A percentile compares a stretch with the other conserved stretches of the same genome.
Conservation (phyloP, 805 yeast species). For the Yarrowia phangngaensis region DNA sequence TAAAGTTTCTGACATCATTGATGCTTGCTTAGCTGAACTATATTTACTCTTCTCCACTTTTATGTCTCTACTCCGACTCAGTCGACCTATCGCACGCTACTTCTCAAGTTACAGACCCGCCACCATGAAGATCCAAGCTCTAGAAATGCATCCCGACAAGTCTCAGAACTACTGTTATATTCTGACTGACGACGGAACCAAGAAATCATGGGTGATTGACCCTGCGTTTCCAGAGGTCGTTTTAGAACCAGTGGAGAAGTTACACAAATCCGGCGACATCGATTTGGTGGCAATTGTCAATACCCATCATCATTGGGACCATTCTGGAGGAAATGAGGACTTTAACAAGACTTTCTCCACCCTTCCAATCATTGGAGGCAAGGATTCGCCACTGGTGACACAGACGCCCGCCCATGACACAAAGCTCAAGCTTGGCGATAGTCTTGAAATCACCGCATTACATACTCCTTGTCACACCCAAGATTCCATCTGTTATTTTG, state of each 20-base stretch:
- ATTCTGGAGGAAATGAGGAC: slow-evolving; percentile 75
- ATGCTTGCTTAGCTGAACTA: too few relatives aligned
- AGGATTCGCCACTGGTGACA: slow-evolving; percentile 69
- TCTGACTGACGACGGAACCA: slow-evolving; percentile 61
- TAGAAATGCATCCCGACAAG: slow-evolving; percentile 92
- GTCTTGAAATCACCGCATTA: slow-evolving; percentile 66
- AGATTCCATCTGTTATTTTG: slow-evolving; percentile 88
- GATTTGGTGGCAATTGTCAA: slow-evolving; percentile 76
- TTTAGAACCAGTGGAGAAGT: slow-evolving; percentile 44
- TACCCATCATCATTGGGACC: slow-evolving; percentile 96
- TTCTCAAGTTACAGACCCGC: slow-evolving; percentile 33
- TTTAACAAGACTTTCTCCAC: slow-evolving; percentile 40
- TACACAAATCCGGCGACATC: slow-evolving; percentile 39
- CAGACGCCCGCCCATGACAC: slow-evolving; percentile 66
- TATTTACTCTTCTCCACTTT: too few relatives aligned
- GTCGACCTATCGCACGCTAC: too few relatives aligned
- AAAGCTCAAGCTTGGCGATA: slow-evolving; percentile 57
- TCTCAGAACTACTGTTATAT: slow-evolving; percentile 91
- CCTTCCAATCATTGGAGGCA: slow-evolving; percentile 77
- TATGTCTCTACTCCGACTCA: too few relatives aligned
- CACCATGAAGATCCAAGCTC: slow-evolving; percentile 73
- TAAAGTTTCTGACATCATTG: too few relatives aligned
- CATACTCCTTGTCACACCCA: slow-evolving; percentile 98
- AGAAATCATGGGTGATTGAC: slow-evolving; percentile 78
- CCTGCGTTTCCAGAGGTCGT: slow-evolving; percentile 85